Percentiles rank a stretch among this genome's conserved stretches.
phyloP scores from a whole-genome alignment of 352 stramenopile genomes.

The Phytophthora tentaculata region DNA sequence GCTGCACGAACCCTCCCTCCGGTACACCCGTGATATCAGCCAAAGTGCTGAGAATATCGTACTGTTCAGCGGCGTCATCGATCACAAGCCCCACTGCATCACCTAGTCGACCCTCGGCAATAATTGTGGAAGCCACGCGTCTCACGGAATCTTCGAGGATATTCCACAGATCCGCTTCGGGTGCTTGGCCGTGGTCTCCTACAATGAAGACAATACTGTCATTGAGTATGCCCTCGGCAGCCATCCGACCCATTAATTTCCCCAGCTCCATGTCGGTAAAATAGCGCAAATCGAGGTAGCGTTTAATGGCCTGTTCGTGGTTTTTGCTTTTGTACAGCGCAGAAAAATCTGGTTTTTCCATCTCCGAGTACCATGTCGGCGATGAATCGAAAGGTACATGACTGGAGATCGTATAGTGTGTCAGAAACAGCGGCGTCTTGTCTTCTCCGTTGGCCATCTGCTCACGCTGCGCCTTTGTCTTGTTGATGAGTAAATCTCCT shows the following conservation, averaged over 20 bases:
- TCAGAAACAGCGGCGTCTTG: not conserved
- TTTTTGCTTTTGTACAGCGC: not conserved
- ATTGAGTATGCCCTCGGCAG: not conserved
- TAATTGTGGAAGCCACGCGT: not conserved
- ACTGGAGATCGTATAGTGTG: not conserved
- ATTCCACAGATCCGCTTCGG: not conserved
- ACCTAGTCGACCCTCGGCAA: not conserved
- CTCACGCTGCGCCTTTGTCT: not conserved
- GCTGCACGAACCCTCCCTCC: not conserved
- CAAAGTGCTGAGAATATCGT: not conserved
- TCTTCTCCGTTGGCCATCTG: not conserved
- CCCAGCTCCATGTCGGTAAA: not conserved
- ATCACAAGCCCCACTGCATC: not conserved
- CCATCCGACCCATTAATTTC: not conserved
- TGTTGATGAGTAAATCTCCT: not conserved
- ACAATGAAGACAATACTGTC: not conserved
- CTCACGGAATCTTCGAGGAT: not conserved
- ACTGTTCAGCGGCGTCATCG: not conserved
- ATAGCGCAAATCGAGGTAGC: not conserved
- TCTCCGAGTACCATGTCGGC: not conserved
- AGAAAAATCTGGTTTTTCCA: not conserved
- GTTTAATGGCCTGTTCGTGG: not conserved
- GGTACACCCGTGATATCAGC: not conserved
- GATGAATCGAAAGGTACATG: not conserved
- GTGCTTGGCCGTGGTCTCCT: not conserved